Evolutionary conservation across 2,329 filamentous ascomycete genomes (phyloP), one percentile per base, ranked within the genome.

Genomic region (Paraconiothyrium sp.): DNA sequence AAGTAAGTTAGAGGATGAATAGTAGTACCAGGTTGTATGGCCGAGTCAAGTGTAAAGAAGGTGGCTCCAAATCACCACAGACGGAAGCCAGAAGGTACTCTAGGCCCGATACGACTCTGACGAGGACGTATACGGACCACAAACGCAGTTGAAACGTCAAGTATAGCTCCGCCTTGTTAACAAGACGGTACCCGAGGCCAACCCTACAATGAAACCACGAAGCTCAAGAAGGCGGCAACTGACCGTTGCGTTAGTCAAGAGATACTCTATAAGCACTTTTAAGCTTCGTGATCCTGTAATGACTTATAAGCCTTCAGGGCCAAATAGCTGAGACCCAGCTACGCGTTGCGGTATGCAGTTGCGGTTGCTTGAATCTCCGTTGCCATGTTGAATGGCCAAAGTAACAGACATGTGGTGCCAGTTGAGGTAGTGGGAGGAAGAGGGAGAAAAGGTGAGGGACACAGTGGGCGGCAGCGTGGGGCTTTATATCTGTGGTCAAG

Each of bases 171-270:
- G 34, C 34, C 34, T 35, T 35, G 34, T 35, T 11, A 35, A 35
- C 34, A 35, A 7, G 34, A 35, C 34, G 34, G 34, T 35, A 35
- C 20, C 35, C 11, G 35, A 14, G 35, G 35, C 35, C 44, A 13
- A 27, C 44, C 44, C 44, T 20, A 10, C n/a, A 20, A 22, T 13
- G 22, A 24, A 47, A 20, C 44, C 10, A 47, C 9, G 44, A 47
- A 27, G 44, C 44, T 27, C 44, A 24, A 24, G 44, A 47, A 47
- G 44, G 44, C 44, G 22, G 11, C 44, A 47, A 47, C 44, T 47
- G 44, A 22, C 44, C 44, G n/a, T 47, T 47, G n/a, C 11, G 27
- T 47, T 47, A 27, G n/a, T 47, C 35, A 37, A 27, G 44, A 22
- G 22, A 27, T 11, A 27, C 10, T 22, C 20, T 11, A 20, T 47